These are phyloP conservation scores for Cicer cuneatum DNA, from an alignment of 306 rosid species.

Conservation along the genomic window DNA sequence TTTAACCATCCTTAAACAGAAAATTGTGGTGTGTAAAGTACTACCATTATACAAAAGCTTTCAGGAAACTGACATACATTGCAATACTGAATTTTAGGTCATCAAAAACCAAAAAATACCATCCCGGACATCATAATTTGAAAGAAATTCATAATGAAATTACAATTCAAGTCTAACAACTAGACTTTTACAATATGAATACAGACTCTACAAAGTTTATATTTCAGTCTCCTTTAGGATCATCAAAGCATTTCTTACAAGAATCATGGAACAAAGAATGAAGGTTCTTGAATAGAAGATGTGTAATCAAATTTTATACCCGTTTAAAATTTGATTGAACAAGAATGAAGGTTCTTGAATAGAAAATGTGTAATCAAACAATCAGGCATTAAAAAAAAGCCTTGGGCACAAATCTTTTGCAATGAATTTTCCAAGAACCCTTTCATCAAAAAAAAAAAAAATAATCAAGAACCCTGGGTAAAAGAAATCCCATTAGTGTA, in stretches of 20 bases:
- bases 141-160: no score
- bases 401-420: conserved; percentile 13
- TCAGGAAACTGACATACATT: no score
- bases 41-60: no score
- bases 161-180: no score
- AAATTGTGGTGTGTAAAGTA: no score
- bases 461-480: neutral
- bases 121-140: neutral
- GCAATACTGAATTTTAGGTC: no score
- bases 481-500: neutral
- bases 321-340: neutral
- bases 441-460: no score
- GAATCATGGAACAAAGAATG: neutral
- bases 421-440: conserved; percentile 1
- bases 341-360: neutral
- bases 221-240: neutral
- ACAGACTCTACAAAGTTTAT: neutral
- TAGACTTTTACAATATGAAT: neutral
- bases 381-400: neutral
- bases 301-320: neutral
- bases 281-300: neutral
- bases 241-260: neutral
- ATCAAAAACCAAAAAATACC: no score
- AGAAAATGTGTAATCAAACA: neutral
- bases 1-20: no score